Conservation (phyloP, 1,284 basidiomycete species). For the Ustilago vetiveriae region DNA sequence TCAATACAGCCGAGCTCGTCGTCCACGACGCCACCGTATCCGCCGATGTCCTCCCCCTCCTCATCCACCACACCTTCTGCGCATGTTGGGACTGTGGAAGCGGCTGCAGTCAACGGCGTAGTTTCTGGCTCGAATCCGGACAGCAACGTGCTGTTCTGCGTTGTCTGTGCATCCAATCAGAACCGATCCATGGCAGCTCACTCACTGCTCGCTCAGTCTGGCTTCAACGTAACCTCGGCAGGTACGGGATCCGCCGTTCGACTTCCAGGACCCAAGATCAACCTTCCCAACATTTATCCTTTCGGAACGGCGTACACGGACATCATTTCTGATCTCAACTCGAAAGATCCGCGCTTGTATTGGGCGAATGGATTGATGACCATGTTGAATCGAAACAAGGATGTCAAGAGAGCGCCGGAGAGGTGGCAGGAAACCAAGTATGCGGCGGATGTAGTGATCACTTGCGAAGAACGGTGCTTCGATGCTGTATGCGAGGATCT, state of each 20-base stretch:
- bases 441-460: constrained; percentile 93
- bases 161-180: constrained; percentile 97
- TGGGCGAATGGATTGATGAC: constrained; percentile 94
- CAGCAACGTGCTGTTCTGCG: constrained; percentile 76
- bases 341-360: constrained; percentile 85
- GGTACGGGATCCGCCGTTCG: constrained; percentile 97
- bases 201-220: constrained; percentile 83
- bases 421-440: constrained; percentile 92
- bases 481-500: constrained; percentile 98
- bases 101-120: constrained; percentile 18
- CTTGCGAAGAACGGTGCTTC: constrained; percentile 98
- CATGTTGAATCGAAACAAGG: constrained; percentile 96
- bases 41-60: constrained; percentile 9
- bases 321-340: constrained; percentile 90
- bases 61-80: background rate
- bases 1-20: constrained; percentile 13
- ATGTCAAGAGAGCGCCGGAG: constrained; percentile 91
- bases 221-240: constrained; percentile 88
- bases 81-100: background rate
- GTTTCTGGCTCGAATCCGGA: constrained; percentile 17
- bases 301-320: constrained; percentile 98
- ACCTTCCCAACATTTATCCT: constrained; percentile 95
- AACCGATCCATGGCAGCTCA: constrained; percentile 99
- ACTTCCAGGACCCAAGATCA: constrained; percentile 91
- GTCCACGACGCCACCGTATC: constrained; percentile 10